Percentiles rank a stretch among this genome's conserved stretches.
Conservation (phyloP, 805 yeast genomes). For the Metschnikowia reukaufii region DNA sequence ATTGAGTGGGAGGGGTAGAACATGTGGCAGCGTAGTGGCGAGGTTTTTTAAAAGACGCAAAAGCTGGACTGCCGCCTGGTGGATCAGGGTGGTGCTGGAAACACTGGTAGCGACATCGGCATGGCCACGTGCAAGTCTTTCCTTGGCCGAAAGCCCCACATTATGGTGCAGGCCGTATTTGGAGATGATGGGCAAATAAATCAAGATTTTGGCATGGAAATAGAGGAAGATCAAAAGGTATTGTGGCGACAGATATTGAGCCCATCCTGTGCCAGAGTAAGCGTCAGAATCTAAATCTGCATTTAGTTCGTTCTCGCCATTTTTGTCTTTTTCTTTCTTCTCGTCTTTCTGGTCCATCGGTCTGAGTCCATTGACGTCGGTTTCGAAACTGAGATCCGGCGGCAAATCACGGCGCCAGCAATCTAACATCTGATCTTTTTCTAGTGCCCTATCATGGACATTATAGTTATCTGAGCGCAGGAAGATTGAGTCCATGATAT, state of each 20-base stretch:
- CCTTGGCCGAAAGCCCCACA: slow-evolving; percentile 42
- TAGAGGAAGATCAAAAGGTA: slow-evolving; percentile 50
- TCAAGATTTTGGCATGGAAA: slow-evolving; percentile 44
- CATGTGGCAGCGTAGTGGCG: slow-evolving; percentile 37
- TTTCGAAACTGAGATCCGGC: slow-evolving; percentile 55
- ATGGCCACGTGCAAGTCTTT: slow-evolving; percentile 39
- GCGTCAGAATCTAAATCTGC: no score
- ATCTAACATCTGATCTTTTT: slow-evolving; percentile 66
- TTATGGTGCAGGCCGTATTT: slow-evolving; percentile 42
- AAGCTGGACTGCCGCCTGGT: slow-evolving; percentile 65
- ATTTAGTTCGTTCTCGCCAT: no score
- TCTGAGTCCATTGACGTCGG: slow-evolving; percentile 58
- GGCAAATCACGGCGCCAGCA: slow-evolving; percentile 78
- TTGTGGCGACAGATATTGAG: slow-evolving; percentile 33
- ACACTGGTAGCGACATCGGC: slow-evolving; percentile 28
- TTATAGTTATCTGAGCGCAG: slow-evolving; percentile 49
- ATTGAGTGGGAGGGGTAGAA: slow-evolving; percentile 65
- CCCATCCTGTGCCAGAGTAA: neutral
- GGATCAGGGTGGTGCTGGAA: slow-evolving; percentile 65
- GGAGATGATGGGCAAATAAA: slow-evolving; percentile 43
- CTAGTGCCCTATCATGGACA: slow-evolving; percentile 26
- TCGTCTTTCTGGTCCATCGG: slow-evolving; percentile 27
- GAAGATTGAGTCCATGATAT: slow-evolving; percentile 68
- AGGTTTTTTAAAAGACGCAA: slow-evolving; percentile 50
- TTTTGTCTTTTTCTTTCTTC: slow-evolving; percentile 11